phyloP scores from a whole-genome alignment of 306 rosid species.

The Cucumis cinereus region DNA sequence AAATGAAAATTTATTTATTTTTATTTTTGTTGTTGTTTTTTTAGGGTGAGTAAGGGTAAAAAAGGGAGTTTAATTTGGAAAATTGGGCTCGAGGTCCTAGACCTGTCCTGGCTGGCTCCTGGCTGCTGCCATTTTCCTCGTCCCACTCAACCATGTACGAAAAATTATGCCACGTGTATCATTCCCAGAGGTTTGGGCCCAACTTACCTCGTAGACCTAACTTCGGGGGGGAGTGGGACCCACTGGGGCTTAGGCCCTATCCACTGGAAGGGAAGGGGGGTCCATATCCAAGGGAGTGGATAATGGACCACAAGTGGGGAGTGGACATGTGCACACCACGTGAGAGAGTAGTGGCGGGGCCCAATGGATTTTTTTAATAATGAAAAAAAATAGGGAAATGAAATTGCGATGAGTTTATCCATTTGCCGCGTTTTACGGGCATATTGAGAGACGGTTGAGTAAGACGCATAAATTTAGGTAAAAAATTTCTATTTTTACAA shows the following conservation, averaged over 20 bases:
- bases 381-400: background rate
- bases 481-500: no score
- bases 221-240: background rate
- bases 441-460: background rate
- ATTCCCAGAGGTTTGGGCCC: background rate
- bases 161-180: background rate
- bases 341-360: background rate
- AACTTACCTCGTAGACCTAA: background rate
- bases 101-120: background rate
- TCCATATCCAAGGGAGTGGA: background rate
- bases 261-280: background rate
- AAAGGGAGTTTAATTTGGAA: background rate
- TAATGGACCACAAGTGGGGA: background rate
- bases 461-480: no score
- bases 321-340: background rate
- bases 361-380: background rate
- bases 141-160: background rate
- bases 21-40: no score
- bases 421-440: constrained; percentile 5
- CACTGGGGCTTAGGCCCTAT: background rate
- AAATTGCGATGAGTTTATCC: background rate
- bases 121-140: constrained; percentile 10
- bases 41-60: background rate
- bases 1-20: no score
- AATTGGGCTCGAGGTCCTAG: background rate